Percentiles rank a stretch among this genome's conserved stretches.
These are phyloP conservation scores for Penicillium paradoxum DNA, from an alignment of 495 filamentous ascomycete genomes.

Conservation along the genomic window DNA sequence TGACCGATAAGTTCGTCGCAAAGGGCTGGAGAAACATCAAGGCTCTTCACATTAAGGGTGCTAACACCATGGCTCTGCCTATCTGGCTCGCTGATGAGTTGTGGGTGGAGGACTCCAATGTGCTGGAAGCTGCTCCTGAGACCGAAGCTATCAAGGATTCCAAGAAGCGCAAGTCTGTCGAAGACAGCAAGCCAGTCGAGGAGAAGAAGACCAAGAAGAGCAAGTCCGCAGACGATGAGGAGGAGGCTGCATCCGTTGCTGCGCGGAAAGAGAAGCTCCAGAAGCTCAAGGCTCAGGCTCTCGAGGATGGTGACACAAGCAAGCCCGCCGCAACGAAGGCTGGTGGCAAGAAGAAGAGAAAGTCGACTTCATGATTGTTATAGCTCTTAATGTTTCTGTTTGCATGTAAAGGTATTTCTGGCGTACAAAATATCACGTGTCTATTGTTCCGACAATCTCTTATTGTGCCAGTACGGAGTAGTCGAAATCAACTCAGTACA, in stretches of 20 bases:
- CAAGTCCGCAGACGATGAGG: conserved; percentile 42
- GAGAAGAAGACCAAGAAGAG: conserved; percentile 52
- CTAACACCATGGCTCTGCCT: conserved; percentile 78
- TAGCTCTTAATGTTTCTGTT: conserved; percentile 29
- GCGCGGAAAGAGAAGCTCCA: conserved; percentile 58
- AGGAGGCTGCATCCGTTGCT: conserved; percentile 45
- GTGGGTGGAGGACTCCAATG: conserved; percentile 77
- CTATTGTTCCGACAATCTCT: conserved; percentile 13
- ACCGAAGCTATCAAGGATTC: conserved; percentile 46
- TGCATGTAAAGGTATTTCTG: conserved; percentile 34
- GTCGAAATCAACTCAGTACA: not conserved
- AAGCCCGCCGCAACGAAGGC: conserved; percentile 25
- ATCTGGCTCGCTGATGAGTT: conserved; percentile 89
- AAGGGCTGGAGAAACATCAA: conserved; percentile 81
- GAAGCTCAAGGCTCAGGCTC: conserved; percentile 47
- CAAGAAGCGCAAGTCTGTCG: conserved; percentile 61
- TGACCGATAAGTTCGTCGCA: conserved; percentile 73
- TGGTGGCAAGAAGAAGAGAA: conserved; percentile 40
- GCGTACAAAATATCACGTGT: conserved; percentile 38
- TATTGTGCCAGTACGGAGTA: not conserved
- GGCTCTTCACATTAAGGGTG: conserved; percentile 81
- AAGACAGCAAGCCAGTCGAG: conserved; percentile 54
- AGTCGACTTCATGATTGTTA: conserved; percentile 38
- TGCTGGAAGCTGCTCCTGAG: conserved; percentile 57
- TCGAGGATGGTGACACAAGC: conserved; percentile 34